Percentiles rank a stretch among this genome's conserved stretches.
Conservation (phyloP, 2,329 filamentous ascomycete genomes). For the Phoma sp. region DNA sequence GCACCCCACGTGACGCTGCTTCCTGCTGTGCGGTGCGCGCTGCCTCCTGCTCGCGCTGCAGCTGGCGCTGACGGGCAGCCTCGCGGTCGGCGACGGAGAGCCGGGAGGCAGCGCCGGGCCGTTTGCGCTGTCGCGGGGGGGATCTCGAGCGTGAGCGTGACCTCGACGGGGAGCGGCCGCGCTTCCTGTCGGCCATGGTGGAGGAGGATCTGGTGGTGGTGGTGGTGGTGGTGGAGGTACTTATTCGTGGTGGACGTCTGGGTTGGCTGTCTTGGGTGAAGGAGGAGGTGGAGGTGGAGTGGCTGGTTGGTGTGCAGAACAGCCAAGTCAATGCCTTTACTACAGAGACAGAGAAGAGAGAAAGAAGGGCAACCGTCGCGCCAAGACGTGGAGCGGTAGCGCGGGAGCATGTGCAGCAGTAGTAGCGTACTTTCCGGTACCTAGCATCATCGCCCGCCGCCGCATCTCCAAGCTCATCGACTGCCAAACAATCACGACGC, state of each 20-base stretch:
- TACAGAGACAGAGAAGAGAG: not conserved
- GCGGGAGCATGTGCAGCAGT: not conserved
- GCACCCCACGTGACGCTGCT: conserved; percentile 63
- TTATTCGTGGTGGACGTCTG: not conserved
- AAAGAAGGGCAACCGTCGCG: not conserved
- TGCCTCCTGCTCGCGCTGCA: conserved; percentile 52
- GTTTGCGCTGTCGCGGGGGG: conserved; percentile 69
- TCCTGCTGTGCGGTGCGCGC: conserved; percentile 55
- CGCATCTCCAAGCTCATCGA: not conserved
- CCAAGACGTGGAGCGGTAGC: not conserved
- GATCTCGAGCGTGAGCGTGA: conserved; percentile 46
- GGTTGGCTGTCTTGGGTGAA: no score
- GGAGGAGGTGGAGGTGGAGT: no score
- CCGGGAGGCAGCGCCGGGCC: conserved; percentile 59
- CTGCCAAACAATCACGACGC: not conserved
- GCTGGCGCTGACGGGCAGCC: conserved; percentile 64
- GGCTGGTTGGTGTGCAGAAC: no score
- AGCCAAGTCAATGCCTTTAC: not conserved
- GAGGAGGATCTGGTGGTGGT: not conserved
- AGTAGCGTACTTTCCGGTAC: not conserved
- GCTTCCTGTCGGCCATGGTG: conserved; percentile 31
- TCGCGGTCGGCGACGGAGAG: conserved; percentile 72
- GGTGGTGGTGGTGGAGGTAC: not conserved
- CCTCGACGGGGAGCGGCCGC: conserved; percentile 39
- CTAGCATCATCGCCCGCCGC: conserved; percentile 20